Evolutionary conservation across 225 moss, liverwort and hornwort genomes (phyloP).

Genomic region (Antitrichia curtipendula): DNA sequence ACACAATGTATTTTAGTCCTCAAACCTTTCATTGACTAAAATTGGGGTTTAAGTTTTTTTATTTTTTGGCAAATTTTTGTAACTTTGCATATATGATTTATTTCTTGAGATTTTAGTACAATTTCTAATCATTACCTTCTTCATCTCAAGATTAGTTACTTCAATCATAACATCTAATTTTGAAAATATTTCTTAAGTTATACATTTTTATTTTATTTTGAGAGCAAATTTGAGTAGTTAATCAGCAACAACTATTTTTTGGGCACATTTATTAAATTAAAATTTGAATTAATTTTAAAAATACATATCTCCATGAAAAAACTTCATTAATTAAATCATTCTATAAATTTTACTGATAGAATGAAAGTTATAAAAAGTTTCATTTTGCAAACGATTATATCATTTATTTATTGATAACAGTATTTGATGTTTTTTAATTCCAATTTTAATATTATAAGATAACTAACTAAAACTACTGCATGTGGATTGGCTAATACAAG

Average conservation of each 20-base stretch:
- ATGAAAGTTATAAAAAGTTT: background rate
- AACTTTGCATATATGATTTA: background rate
- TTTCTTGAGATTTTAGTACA: background rate
- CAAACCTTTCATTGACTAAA: background rate
- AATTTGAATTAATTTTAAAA: background rate
- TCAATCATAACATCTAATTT: background rate
- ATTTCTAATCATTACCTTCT: background rate
- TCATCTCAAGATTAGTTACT: background rate
- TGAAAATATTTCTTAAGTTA: background rate
- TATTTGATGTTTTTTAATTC: no score
- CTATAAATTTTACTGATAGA: no score
- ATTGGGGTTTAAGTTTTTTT: accelerated
- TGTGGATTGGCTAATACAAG: background rate
- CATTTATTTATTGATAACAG: background rate
- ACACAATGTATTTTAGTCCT: background rate
- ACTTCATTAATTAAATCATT: background rate
- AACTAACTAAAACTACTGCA: background rate
- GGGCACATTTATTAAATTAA: no score
- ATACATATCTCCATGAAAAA: no score
- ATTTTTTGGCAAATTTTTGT: background rate
- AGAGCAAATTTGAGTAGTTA: background rate
- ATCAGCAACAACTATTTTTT: background rate
- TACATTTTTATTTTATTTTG: no score
- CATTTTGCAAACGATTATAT: background rate
- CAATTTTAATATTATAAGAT: background rate